Conservation (phyloP, 169 alveolate genomes). For the Toxoplasma gondii region DNA sequence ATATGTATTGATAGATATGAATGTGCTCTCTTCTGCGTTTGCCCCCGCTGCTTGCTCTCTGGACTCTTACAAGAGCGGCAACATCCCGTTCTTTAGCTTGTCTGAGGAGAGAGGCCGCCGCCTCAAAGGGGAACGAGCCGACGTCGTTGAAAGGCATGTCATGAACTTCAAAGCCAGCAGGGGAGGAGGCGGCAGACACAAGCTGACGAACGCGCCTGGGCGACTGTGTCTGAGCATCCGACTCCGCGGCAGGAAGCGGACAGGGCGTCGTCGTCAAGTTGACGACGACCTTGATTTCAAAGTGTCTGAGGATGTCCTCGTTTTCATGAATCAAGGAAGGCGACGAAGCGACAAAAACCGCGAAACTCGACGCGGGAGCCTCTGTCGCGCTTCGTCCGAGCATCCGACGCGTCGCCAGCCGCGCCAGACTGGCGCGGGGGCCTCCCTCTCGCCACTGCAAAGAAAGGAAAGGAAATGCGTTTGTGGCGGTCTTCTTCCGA, state of each 20-base stretch:
- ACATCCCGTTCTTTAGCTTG: background rate
- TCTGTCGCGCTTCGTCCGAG: background rate
- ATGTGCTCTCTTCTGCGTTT: no score
- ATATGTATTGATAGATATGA: no score
- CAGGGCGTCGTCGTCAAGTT: background rate
- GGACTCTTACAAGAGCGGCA: background rate
- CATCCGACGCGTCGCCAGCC: background rate
- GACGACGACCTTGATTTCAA: background rate
- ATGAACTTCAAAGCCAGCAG: background rate
- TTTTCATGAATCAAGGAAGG: background rate
- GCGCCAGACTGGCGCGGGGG: background rate
- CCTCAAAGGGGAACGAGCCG: background rate
- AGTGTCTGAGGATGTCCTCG: slow-evolving; percentile 28
- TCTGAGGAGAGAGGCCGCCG: background rate
- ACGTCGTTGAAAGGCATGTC: background rate
- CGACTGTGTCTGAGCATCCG: background rate
- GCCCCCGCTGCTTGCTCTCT: no score
- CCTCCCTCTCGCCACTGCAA: no score
- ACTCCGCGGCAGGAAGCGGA: background rate
- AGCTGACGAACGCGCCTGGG: background rate
- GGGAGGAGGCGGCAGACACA: background rate
- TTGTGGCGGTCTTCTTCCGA: no score
- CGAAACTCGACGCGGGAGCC: background rate
- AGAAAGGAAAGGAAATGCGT: no score
- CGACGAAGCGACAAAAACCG: background rate